Base-by-base conservation (phyloP, 768 basidiomycete genomes). In the Rhizopogon salebrosus region DNA sequence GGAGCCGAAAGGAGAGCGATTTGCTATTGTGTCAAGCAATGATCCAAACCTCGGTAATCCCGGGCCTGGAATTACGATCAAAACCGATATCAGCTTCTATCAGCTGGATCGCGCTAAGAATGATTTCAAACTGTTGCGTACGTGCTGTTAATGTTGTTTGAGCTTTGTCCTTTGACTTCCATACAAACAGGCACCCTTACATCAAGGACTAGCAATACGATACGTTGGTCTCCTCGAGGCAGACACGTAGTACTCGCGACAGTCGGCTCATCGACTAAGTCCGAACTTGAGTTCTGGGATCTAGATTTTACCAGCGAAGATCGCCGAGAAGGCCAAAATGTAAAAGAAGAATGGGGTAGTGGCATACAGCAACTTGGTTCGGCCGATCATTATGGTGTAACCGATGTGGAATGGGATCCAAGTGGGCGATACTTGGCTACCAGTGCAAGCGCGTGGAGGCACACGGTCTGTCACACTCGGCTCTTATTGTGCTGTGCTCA, bases 271-370 rank as follows among this genome's bases (percentile, higher is more conserved):
- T 88, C 92, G 10, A 85, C 81, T 62, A 98, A 98, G 74, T 98
- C 92, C 8, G 97, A 98, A 70, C 79, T 99, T 26, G 95, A 98
- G 67, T 99, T 98, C 73, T 99, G 92, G 94, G 97, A 99, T 70
- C 78, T 98, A 40, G 97, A 99, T 73, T 95, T 97, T 67, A 86
- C 80, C 58, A 78, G 76, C 55, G 82, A 84, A 53, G 77, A 77
- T 11, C 70, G 73, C 29, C 70, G 75, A 55, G 73, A 80, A 60
- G 62, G 69, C 8, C 76, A 79, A 58, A 62, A 65, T 26, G 70
- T 75, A 3, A 79, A 80, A 58, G 80, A 80, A 48, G 95, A 95
- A 43, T 92, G 91, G 83, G 94, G 90, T 40, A 78, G 79, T 48
- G 85, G 87, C 38, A 92, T 98, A 58, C 89, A 94, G 65, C 78